Conservation (phyloP, 768 basidiomycete species). For the Leccinum sublutescens region DNA sequence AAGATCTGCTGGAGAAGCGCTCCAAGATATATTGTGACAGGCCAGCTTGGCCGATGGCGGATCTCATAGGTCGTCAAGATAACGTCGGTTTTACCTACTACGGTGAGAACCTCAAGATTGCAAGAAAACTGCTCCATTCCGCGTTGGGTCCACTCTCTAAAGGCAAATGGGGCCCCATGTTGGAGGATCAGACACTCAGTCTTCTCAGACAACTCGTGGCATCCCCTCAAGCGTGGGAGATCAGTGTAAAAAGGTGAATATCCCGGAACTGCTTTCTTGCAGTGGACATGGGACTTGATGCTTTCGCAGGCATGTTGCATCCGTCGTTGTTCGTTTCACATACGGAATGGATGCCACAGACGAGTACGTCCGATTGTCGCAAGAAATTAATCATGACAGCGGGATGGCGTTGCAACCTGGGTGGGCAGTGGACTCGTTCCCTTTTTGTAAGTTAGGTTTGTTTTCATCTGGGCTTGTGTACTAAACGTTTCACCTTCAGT, state of each 20-base stretch:
- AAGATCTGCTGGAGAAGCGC: constrained; percentile 45
- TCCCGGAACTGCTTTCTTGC: not conserved
- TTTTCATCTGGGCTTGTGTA: not conserved
- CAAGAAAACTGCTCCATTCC: constrained; percentile 40
- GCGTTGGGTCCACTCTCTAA: constrained; percentile 29
- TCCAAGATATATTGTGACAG: constrained; percentile 49
- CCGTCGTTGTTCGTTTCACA: constrained; percentile 37
- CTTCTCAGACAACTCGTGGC: constrained; percentile 3
- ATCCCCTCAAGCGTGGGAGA: constrained; percentile 1
- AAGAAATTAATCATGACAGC: constrained; percentile 31
- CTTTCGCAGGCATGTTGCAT: constrained; percentile 32
- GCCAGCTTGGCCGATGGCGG: constrained; percentile 45
- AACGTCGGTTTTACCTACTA: constrained; percentile 35
- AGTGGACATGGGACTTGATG: not conserved
- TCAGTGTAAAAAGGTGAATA: not conserved
- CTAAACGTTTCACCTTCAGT: not conserved
- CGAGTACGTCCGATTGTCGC: constrained; percentile 27
- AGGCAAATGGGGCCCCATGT: constrained; percentile 1
- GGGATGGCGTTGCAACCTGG: constrained; percentile 30
- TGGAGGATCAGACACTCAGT: constrained; percentile 4
- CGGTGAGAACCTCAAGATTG: constrained; percentile 27
- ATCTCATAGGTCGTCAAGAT: constrained; percentile 41
- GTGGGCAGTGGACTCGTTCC: constrained; percentile 42
- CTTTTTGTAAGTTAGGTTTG: constrained; percentile 31
- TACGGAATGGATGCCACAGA: constrained; percentile 41